Percentiles rank a stretch among this genome's conserved stretches.
Evolutionary conservation across 2,329 filamentous ascomycete species (phyloP).

Genomic region (Xylariaceae sp.): DNA sequence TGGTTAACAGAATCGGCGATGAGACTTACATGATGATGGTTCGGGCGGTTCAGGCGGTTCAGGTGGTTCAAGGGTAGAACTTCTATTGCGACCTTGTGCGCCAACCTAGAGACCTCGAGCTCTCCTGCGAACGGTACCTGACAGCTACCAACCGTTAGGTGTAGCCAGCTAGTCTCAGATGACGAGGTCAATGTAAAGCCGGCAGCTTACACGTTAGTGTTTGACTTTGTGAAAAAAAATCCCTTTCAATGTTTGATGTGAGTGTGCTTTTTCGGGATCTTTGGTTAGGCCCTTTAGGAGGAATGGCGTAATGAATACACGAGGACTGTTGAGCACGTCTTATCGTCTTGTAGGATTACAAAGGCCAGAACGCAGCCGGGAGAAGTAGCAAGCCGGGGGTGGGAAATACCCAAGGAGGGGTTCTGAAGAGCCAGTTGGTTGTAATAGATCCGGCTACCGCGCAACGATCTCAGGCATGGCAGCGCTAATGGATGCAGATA

Average conservation of each 20-base stretch:
- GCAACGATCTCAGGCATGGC: conserved; percentile 12
- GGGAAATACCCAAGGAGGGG: conserved; percentile 14
- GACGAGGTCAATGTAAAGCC: conserved; percentile 7
- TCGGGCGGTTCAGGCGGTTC: too few relatives aligned
- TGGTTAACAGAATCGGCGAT: neutral
- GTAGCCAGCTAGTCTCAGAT: conserved; percentile 18
- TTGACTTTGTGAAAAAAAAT: conserved; percentile 5
- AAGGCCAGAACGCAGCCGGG: neutral
- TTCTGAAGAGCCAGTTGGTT: conserved; percentile 9
- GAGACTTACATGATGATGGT: conserved; percentile 30
- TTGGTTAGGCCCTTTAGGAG: neutral
- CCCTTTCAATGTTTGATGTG: conserved; percentile 10
- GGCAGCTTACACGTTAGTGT: conserved; percentile 19
- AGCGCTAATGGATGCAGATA: conserved; percentile 4
- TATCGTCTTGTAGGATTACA: neutral
- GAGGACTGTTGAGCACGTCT: neutral
- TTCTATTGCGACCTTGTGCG: conserved; percentile 5
- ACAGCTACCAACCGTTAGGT: conserved; percentile 5
- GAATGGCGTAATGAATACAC: neutral
- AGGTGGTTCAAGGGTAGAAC: neutral
- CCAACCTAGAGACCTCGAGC: neutral
- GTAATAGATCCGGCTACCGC: conserved; percentile 10
- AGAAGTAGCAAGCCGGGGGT: neutral
- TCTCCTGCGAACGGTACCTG: neutral
- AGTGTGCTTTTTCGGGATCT: conserved; percentile 13